Evolutionary conservation across 805 yeast genomes (phyloP), one percentile per base, ranked within the genome.

Genomic region (Yarrowia sp.): DNA sequence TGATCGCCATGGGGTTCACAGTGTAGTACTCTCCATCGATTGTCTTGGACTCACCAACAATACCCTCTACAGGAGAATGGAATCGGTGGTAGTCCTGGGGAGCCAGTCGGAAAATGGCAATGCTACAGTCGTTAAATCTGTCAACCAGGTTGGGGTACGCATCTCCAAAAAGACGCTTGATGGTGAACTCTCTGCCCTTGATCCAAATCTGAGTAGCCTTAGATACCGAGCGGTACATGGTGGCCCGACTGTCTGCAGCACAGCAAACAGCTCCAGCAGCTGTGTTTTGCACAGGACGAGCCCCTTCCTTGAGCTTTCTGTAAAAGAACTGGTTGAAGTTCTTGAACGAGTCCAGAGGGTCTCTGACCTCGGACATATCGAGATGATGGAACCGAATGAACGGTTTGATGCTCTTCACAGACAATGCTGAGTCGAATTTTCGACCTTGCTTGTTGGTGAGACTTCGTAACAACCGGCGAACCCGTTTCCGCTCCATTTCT

Each of bases 61-160:
- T 72, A 1, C 98, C 98, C 66, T 82, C 83, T 2, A 95, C 92
- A 0, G 98, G 97, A 16, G 85, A 81, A 74, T 93, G 99, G 75
- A 93, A 92, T 49, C 99, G 79, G 73, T 93, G 99, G 72, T 93
- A 93, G 74, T 93, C 99, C 73, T 93, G 99, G 0, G 99, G 99
- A 0, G 99, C 98, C 46, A 93, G 78, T 65, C 99, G 78, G 74
- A 93, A 93, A 1, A 93, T 83, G 0, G 88, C 92, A 46, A 92
- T 75, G 3, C 92, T 78, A 44, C 91, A 88, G 16, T 78, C 74
- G 38, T 81, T 82, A 67, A 82, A 83, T 11, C 68, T 67, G 12
- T 71, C 69, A 7, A 70, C 78, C 16, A 73, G 67, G 1, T 72
- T 72, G 40, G 82, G 78, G 40, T 76, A 74, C 32, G 78, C 77